Evolutionary conservation across 306 rosid genomes (phyloP).

Genomic region (Ormosia emarginata): DNA sequence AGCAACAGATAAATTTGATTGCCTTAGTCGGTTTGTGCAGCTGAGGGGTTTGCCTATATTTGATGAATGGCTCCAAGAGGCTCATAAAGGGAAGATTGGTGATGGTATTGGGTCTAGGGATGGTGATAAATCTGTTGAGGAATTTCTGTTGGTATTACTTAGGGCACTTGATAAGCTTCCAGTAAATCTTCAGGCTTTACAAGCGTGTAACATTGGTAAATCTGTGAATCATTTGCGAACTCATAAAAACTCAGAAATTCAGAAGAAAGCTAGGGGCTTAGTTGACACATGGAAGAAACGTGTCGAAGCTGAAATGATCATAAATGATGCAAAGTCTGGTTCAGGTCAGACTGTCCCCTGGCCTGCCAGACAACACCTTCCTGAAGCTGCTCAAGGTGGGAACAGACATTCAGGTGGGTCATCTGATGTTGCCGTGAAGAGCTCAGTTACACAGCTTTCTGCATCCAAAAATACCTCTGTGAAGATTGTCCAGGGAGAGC

Average conservation of each 20-base stretch:
- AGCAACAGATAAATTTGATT: slow-evolving; percentile 65
- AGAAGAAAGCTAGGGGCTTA: slow-evolving; percentile 77
- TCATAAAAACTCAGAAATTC: slow-evolving; percentile 70
- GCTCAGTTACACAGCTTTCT: slow-evolving; percentile 51
- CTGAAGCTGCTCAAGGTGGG: slow-evolving; percentile 68
- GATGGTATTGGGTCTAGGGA: slow-evolving; percentile 55
- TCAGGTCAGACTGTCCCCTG: slow-evolving; percentile 54
- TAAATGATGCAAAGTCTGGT: slow-evolving; percentile 66
- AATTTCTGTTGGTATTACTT: slow-evolving; percentile 73
- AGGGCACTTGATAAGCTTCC: slow-evolving; percentile 82
- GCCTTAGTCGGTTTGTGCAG: slow-evolving; percentile 70
- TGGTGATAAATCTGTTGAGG: slow-evolving; percentile 70
- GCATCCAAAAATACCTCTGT: slow-evolving; percentile 51
- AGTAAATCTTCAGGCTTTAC: slow-evolving; percentile 70
- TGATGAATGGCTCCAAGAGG: slow-evolving; percentile 96
- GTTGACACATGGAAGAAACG: slow-evolving; percentile 93
- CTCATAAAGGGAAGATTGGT: slow-evolving; percentile 70
- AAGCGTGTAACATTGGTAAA: slow-evolving; percentile 68
- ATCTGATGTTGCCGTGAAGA: slow-evolving; percentile 62
- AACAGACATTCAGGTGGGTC: slow-evolving; percentile 50
- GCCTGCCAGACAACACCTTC: slow-evolving; percentile 45
- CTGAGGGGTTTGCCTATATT: slow-evolving; percentile 68
- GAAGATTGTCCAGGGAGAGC: slow-evolving; percentile 53
- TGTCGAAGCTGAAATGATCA: slow-evolving; percentile 84
- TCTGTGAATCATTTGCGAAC: slow-evolving; percentile 82